Evolutionary conservation across 805 yeast species (phyloP).

Genomic region (Starmerella vitae): DNA sequence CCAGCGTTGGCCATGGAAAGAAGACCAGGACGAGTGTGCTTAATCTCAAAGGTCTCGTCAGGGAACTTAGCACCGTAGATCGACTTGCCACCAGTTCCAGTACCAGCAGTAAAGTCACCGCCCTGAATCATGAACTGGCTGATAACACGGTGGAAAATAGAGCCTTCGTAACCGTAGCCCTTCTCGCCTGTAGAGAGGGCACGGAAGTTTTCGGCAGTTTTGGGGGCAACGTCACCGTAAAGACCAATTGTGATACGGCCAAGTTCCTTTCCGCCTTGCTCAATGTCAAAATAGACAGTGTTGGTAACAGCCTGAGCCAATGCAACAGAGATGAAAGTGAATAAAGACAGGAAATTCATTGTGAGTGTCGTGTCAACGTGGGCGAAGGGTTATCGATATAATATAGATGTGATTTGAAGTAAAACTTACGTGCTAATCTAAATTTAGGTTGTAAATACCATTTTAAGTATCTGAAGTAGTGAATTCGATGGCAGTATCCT

Average conservation of each 20-base stretch:
- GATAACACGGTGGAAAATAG: conserved; percentile 63
- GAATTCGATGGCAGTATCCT: conserved; percentile 66
- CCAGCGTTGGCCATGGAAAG: conserved; percentile 73
- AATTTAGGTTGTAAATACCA: too few species aligned
- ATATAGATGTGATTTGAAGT: too few species aligned
- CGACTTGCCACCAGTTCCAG: conserved; percentile 66
- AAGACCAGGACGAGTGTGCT: conserved; percentile 48
- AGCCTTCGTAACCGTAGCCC: conserved; percentile 47
- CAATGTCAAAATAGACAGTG: conserved; percentile 73
- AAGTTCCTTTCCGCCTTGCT: conserved; percentile 59
- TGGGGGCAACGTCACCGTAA: conserved; percentile 75
- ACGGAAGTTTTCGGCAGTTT: conserved; percentile 79
- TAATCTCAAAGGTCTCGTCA: conserved; percentile 61
- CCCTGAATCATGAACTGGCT: conserved; percentile 72
- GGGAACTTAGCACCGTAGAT: conserved; percentile 59
- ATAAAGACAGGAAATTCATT: conserved; percentile 4
- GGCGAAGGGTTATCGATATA: too few species aligned
- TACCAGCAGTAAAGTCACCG: conserved; percentile 57
- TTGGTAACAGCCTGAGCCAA: conserved; percentile 43
- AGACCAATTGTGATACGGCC: conserved; percentile 82
- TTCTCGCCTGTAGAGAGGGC: conserved; percentile 67
- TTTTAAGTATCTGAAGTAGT: too few species aligned
- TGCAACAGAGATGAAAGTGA: conserved; percentile 12
- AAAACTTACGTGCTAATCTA: too few species aligned
- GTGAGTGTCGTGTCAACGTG: too few species aligned